Evolutionary conservation across 1,284 basidiomycete genomes (phyloP), one percentile per base, ranked within the genome.

Genomic region (Exobasidium rhododendri): DNA sequence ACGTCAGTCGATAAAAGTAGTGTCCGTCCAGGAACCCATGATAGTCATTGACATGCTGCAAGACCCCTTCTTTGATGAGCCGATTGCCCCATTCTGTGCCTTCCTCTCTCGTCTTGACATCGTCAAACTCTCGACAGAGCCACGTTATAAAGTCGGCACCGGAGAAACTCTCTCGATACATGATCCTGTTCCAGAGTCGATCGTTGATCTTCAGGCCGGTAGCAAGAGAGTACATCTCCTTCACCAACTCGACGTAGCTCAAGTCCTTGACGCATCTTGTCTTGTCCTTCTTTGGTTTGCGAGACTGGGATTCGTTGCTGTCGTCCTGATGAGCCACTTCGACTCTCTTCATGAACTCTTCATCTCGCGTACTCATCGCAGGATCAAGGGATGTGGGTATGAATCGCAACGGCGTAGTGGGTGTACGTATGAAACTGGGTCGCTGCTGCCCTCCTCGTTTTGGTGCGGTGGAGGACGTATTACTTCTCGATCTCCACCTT

Each of bases 11-110:
- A 45, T 65, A 62, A 50, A 80, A 80, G 67, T 77, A 77, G 44
- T 80, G 75, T 0, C 78, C 78, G 44, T 80, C 78, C 35, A 77
- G 47, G 61, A 80, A 79, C 11, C 72, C 75, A 52, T 78, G 78
- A 26, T 51, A 56, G 45, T 60, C 61, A 44, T 73, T 61, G 52
- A 76, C 75, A 49, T 80, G 78, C 64, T 73, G 71, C 44, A 80
- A 75, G 51, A 73, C 56, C 0, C 74, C 75, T 5, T 68, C 66
- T 32, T 67, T 59, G 66, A 70, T 67, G 47, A 80, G 62, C 56
- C 63, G 62, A 28, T 57, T 62, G 4, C 76, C 78, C 49, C 66
- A 63, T 46, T 69, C 69, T 13, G 72, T 71, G 5, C 75, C 78
- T 1, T 77, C 78, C 4, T 78, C 77, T 28, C 78, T 63, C 24